Base-by-base conservation (phyloP, 768 basidiomycete species). In the Amanita molliuscula region DNA sequence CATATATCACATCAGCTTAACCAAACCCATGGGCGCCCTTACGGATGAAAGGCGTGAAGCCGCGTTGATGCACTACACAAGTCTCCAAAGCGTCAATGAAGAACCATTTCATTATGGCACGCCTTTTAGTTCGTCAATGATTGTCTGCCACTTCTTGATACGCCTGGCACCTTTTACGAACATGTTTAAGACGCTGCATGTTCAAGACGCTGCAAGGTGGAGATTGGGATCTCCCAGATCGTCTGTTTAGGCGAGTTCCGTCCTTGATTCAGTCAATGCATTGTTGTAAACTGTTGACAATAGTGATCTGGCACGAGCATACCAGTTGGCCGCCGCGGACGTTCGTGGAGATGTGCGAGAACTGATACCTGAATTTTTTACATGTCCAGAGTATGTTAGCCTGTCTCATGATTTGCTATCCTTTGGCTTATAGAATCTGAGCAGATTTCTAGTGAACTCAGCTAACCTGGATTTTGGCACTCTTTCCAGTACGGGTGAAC, bases 101-200 rank as follows among this genome's bases (percentile, higher is more conserved):
- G 76, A 79, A 31, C 93, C 93, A 0, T 95, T 95, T 65, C 88
- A 91, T 59, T 92, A 90, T 54, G 88, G 94, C 37, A 96, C 94
- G 0, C 94, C 96, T 61, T 97, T 93, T 60, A 90, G 88, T 60
- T 94, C 91, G 8, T 94, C 91, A 2, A 96, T 96, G 93, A 95
- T 92, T 52, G 88, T 93, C 40, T 94, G 91, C 68, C 92, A 95
- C 56, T 96, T 88, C 68, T 67, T 95, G 57, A 94, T 97, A 48
- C 77, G 94, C 18, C 68, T 94, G 58, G 81, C 84, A 11, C 94
- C 94, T 0, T 97, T 87, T 62, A 94, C 92, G 21, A 82, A 85
- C 59, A 94, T 95, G 84, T 97, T 94, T 74, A 90, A 93, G 67
- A 90, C 88, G n/a, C n/a, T n/a, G n/a, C n/a, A n/a, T n/a, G n/a